Evolutionary conservation across 1,284 basidiomycete species (phyloP), one percentile per base, ranked within the genome.

Genomic region (Fereydounia khargensis): DNA sequence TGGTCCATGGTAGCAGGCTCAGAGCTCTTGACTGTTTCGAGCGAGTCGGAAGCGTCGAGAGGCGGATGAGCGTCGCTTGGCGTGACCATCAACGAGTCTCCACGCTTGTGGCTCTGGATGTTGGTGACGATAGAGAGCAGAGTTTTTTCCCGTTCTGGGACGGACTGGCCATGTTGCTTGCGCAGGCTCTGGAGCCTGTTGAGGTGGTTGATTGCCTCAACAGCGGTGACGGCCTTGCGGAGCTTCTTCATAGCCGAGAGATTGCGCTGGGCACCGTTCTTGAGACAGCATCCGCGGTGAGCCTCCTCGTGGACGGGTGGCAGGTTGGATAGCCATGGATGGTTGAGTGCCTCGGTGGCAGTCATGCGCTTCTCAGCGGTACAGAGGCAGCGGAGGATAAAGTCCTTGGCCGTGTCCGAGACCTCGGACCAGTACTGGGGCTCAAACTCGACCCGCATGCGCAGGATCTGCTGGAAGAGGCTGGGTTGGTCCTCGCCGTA

Each of bases 341-440:
- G 72, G 9, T 56, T 23, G 22, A 75, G 51, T 2, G 72, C 73
- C 47, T 75, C 40, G 20, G 41, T 49, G 7, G 70, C 65, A 2
- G 68, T 67, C 59, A 75, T 66, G n/a, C 73, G 63, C 45, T 58
- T 32, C 3, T 64, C 50, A 32, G 56, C 55, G 8, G 64, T 47
- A 30, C 68, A 73, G 31, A 75, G 57, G 35, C 73, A 74, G 19
- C 42, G 55, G 16, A 63, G 43, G 34, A 75, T 70, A 45, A 75
- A 75, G 52, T 75, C 72, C 42, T 67, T 73, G 24, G 68, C 70
- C 11, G 44, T 47, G 35, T 65, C 60, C 17, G 63, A 68, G 41
- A 73, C 59, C 19, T 70, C 63, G 22, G 52, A 47, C 73, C 73
- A 75, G 51, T 72, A 73, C 30, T 66, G 44, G 19, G 58, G 56